These are phyloP conservation scores for Lepraria neglecta DNA, from an alignment of 495 filamentous ascomycete species.

Conservation along the genomic window DNA sequence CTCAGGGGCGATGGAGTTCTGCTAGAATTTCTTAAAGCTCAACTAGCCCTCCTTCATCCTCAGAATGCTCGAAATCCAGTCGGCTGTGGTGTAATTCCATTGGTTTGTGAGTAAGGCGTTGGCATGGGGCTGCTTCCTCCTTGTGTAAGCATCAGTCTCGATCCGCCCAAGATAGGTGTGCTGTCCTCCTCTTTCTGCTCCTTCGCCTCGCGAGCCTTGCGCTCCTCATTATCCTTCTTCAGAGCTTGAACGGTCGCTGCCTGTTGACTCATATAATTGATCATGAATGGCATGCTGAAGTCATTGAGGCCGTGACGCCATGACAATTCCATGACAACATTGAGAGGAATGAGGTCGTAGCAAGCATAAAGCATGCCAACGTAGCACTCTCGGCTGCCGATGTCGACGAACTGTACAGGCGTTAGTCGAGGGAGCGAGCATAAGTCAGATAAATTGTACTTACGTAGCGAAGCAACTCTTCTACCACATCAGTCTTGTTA, in stretches of 20 bases:
- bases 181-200: conserved; percentile 86
- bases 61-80: conserved; percentile 66
- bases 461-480: conserved; percentile 94
- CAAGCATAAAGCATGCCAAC: conserved; percentile 98
- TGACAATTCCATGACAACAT: conserved; percentile 89
- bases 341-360: conserved; percentile 91
- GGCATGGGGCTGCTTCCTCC: conserved; percentile 61
- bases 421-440: conserved; percentile 20
- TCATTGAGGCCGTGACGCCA: conserved; percentile 94
- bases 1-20: neutral
- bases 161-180: conserved; percentile 85
- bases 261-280: conserved; percentile 91
- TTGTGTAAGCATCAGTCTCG: conserved; percentile 96
- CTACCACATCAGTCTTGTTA: conserved; percentile 81
- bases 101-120: conserved; percentile 59
- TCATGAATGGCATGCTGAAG: conserved; percentile 99
- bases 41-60: neutral
- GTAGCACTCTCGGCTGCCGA: conserved; percentile 98
- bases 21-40: neutral
- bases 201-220: conserved; percentile 79
- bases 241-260: conserved; percentile 74
- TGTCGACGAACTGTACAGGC: conserved; percentile 81
- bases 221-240: conserved; percentile 95
- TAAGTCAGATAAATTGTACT: conserved; percentile 40
- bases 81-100: conserved; percentile 73